These are phyloP conservation scores for Trichophyton schoenleinii DNA, from an alignment of 2,329 filamentous ascomycete species.

Conservation along the genomic window DNA sequence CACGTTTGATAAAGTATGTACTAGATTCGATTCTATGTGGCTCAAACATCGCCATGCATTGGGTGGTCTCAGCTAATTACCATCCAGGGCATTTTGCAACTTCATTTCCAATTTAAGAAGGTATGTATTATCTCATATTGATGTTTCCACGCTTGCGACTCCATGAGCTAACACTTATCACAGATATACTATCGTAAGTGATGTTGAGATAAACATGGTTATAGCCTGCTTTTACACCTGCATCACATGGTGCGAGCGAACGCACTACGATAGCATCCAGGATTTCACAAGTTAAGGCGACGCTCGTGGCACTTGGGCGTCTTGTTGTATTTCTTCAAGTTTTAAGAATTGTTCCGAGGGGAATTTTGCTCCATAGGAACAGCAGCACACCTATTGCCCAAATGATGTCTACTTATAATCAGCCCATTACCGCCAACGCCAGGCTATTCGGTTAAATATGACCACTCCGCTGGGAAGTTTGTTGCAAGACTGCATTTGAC, in stretches of 20 bases:
- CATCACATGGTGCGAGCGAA: neutral
- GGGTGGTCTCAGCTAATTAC: neutral
- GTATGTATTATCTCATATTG: conserved; percentile 36
- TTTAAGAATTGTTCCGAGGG: neutral
- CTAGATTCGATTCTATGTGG: neutral
- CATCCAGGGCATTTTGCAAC: conserved; percentile 71
- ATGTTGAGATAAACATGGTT: conserved; percentile 13
- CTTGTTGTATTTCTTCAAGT: neutral
- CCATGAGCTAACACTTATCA: neutral
- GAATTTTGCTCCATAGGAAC: neutral
- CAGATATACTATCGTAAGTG: conserved; percentile 40
- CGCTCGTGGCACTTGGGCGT: neutral
- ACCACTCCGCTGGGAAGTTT: neutral
- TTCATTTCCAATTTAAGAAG: conserved; percentile 99
- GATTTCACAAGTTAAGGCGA: neutral
- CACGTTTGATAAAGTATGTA: conserved; percentile 86
- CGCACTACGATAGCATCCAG: neutral
- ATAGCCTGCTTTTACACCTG: neutral
- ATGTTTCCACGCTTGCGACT: neutral
- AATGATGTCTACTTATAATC: neutral
- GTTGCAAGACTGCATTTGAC: neutral
- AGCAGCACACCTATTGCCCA: neutral
- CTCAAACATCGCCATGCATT: neutral
- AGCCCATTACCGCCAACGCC: neutral
- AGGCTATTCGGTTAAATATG: neutral